Evolutionary conservation across 805 yeast genomes (phyloP), one percentile per base, ranked within the genome.

Genomic region (Naumovozyma baii): DNA sequence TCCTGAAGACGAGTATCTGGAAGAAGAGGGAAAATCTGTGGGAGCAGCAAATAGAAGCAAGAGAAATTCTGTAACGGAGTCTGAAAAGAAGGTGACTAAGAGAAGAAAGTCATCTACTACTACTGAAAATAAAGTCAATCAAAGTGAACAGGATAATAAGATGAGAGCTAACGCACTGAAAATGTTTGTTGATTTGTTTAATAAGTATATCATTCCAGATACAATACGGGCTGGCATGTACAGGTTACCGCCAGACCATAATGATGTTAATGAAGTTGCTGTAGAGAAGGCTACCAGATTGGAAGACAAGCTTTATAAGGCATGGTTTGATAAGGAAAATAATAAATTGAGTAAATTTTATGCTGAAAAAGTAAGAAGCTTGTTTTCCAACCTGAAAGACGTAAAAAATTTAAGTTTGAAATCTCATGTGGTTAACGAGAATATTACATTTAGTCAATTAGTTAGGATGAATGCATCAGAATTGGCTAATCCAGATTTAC

Each of bases 401-500:
- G 57, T 53, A 41, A 83, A 78, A 59, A 81, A 78, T 49, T 63
- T 64, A 36, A 64, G 65, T 34, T 72, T 79, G 34, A 72, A 85
- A 48, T 63, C 64, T 19, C 75, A 79, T 41, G 70, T 88, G 3
- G 61, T 80, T 26, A 65, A 70, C 28, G 70, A 74, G 22, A 65
- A 68, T 16, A 62, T 84, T 19, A 62, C 75, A 1, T 72, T 83
- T 33, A 66, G 64, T 13, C 72, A 78, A 46, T 64, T 86, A 34
- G 87, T 80, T 2, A 68, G 65, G 26, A 67, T 83, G 68, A 67
- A 80, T 4, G 79, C 78, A 0, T 85, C 82, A 50, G 90, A 88
- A 49, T 72, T 88, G 66, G 64, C 76, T 47, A 86, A 84, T 51
- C 86, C 87, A 4, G 90, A 82, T 48, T 67, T 81, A 45, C 79